Base-by-base conservation (phyloP, 106 monocot genomes). In the Vanilla planifolia region DNA sequence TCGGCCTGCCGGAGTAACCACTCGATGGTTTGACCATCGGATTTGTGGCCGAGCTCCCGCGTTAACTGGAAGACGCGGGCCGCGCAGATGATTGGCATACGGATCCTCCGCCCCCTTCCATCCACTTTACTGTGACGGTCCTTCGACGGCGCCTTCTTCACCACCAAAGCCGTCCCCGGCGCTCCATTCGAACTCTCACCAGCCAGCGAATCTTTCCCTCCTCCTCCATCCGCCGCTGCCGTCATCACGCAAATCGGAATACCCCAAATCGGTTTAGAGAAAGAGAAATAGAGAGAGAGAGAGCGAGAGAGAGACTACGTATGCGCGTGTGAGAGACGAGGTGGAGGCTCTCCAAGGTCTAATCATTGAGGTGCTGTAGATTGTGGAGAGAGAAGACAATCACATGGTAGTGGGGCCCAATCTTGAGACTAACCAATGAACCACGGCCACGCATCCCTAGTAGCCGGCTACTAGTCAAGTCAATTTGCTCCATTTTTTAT, bases 331-430 rank as follows among this genome's bases (percentile, higher is more conserved):
- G 27, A 33, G 44, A 47, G 46, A 19, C 1, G 17, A 9, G n/a
- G 15, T 19, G 27, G 17, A 9, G 44, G n/a, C n/a, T n/a, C n/a
- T n/a, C n/a, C n/a, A n/a, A n/a, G 58, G 26, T 7, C 65, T 65
- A 65, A 65, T 65, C 29, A 67, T 67, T 55, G 68, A 35, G 36
- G 25, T 23, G 56, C 37, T 35, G 43, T 62, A 30, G 47, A 17
- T 35, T 43, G 73, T 69, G 33, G 26, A 9, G 33, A 58, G 68
- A 59, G 73, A 68, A 72, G 78, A 60, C 78, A 63, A 45, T 71
- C 75, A 75, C 80, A 81, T 75, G 75, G 75, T 1, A 14, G 69
- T 65, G 81, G 81, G 81, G 1, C 59, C 75, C 66, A 63, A 20
- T 1, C 29, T 0, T 21, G 0, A 9, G 30, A 25, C n/a, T 17